These are phyloP conservation scores for Prunus mongolica DNA, from an alignment of 306 rosid species.

Conservation along the genomic window DNA sequence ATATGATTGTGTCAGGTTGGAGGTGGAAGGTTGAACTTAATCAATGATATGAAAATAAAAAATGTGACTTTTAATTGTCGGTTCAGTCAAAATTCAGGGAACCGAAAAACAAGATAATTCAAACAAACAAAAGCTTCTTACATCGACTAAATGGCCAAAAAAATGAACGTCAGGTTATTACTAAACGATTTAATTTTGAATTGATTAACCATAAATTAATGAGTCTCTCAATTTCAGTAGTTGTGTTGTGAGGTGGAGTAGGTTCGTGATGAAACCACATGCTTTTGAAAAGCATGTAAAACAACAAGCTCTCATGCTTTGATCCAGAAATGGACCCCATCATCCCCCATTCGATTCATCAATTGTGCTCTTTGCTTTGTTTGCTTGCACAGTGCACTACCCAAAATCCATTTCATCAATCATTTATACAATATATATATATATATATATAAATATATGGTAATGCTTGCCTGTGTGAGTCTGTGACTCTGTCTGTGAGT, in stretches of 20 bases:
- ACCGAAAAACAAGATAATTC: no score
- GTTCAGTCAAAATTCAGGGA: not conserved
- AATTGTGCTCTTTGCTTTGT: conserved; percentile 6
- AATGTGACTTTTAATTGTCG: not conserved
- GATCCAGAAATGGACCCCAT: not conserved
- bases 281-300: not conserved
- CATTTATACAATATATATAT: not conserved
- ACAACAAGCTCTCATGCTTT: conserved; percentile 1
- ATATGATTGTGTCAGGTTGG: conserved; percentile 15
- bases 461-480: not conserved
- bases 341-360: not conserved
- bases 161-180: not conserved
- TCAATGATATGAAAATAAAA: not conserved
- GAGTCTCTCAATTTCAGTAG: not conserved
- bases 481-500: not conserved
- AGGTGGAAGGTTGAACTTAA: not conserved
- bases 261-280: conserved; percentile 3
- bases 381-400: not conserved
- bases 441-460: not conserved
- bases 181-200: not conserved
- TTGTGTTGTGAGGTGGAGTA: not conserved
- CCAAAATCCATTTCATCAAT: not conserved
- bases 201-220: not conserved
- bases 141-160: not conserved
- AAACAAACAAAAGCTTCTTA: no score